Base-by-base conservation (phyloP, 2,329 filamentous ascomycete species). In the Trichoderma afroharzianum region DNA sequence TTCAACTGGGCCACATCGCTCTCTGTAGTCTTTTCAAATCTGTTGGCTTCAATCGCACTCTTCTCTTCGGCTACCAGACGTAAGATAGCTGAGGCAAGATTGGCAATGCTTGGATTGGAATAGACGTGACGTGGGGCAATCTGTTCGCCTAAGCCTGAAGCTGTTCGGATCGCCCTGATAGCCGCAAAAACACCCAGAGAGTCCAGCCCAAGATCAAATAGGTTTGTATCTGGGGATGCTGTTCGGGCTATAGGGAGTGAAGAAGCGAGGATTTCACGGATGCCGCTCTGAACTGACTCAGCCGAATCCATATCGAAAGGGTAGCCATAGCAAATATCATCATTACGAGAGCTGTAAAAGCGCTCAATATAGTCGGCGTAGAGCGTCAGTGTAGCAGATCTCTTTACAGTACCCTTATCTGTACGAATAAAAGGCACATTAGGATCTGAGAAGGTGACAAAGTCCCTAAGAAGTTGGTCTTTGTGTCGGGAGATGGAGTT, bases 321-420 rank as follows among this genome's bases (percentile, higher is more conserved):
- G 5, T 47, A 32, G 3, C 24, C 9, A 47, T 47, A 9, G 15
- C 26, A n/a, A 43, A 47, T 18, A 21, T 63, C 61, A 6, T 63
- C 61, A 7, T 43, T 63, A 7, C 61, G 61, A 4, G 61, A 63
- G 36, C 61, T 33, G 73, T 87, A 88, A 5, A 87, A 77, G 0
- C 79, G 78, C 5, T 86, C 82, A 53, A 88, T 87, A 70, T 86
- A 85, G 1, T 81, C 74, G 2, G 76, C 76, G 63, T 86, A 88
- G 1, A 83, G 76, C 2, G 76, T 72, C 8, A 82, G 70, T 2
- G 85, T 84, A 0, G 79, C 78, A 0, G 77, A 78, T 4, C 84
- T 80, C 75, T 84, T 82, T 4, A 85, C 79, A 0, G 80, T 84
- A 0, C 83, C 82, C 74, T 88, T 87, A 15, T 83, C 81, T 0